Evolutionary conservation across 768 basidiomycete genomes (phyloP), one percentile per base, ranked within the genome.

Genomic region (Tricholomella constricta): DNA sequence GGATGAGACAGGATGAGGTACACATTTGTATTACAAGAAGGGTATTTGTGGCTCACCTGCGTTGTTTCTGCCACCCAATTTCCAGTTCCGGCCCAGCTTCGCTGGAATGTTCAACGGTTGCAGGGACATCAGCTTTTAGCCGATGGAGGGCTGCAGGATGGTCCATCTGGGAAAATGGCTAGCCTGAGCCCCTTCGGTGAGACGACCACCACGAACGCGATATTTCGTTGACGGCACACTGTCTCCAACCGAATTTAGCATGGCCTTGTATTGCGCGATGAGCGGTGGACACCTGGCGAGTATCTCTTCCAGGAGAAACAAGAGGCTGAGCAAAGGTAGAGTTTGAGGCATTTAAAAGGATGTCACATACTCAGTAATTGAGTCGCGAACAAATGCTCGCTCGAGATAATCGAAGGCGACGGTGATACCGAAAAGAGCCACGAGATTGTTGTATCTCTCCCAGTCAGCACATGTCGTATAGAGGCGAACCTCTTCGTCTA

Each of bases 61-160:
- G 96, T 98, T 4, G 96, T 98, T 70, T 98, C 93, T 8, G 96
- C 96, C 22, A 99, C 93, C 90, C 91, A 94, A 70, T 98, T 97
- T 29, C 91, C 90, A 0, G 91, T 92, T 98, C 95, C 10, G 89
- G 89, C 1, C 91, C 93, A 7, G 89, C 89, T 68, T 94, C 94
- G 40, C 89, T 89, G 11, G 91, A 91, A 68, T 98, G 96, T 67
- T 98, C 95, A 3, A 97, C 90, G 0, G 95, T 98, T 0, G 96
- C 96, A 4, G 96, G 96, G 0, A 98, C 94, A 9, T 95, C 95
- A 1, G 98, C 90, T 64, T 87, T 82, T 27, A 98, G 75, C 35
- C 95, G 78, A 68, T 98, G 93, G 8, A 96, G 72, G 2, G 96
- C 96, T 9, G 96, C 96, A 1, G 93, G 91, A 54, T 91, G 81